phyloP scores from a whole-genome alignment of 805 yeast genomes.

The Candida sonorensis region DNA sequence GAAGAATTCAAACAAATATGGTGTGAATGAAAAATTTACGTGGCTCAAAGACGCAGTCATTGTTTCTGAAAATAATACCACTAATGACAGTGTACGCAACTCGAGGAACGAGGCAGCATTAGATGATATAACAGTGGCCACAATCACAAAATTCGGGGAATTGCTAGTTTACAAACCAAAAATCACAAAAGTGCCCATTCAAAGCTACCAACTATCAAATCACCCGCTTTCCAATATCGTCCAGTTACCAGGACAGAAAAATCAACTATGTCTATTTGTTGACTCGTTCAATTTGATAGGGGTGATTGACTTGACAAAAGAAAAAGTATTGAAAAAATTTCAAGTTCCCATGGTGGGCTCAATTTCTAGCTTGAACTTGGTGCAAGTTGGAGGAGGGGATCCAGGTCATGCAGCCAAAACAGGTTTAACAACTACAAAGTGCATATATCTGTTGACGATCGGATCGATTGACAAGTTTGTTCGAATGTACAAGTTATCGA shows the following conservation, averaged over 20 bases:
- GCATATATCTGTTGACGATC: constrained; percentile 10
- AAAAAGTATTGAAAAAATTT: constrained; percentile 13
- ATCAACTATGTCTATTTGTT: constrained; percentile 16
- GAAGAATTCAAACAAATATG: neutral
- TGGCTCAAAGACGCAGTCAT: constrained; percentile 23
- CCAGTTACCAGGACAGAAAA: constrained; percentile 3
- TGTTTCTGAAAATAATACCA: constrained; percentile 6
- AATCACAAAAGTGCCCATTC: constrained; percentile 18
- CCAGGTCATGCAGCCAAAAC: no score
- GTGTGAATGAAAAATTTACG: constrained; percentile 15
- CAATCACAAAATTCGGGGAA: constrained; percentile 23
- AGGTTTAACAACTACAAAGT: no score
- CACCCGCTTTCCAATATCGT: constrained; percentile 15
- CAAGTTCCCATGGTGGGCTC: constrained; percentile 20
- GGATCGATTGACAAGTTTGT: constrained; percentile 19
- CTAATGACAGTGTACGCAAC: no score
- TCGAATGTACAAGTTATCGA: constrained; percentile 10
- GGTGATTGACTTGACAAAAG: constrained; percentile 14
- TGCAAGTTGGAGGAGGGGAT: no score
- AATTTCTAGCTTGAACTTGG: constrained; percentile 13
- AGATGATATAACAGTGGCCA: constrained; percentile 10
- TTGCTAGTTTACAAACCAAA: constrained; percentile 17
- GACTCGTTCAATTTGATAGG: constrained; percentile 22
- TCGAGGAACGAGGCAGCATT: no score
- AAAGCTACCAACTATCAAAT: constrained; percentile 17